phyloP scores from a whole-genome alignment of 1,284 basidiomycete species.

The Thelephora terrestris region DNA sequence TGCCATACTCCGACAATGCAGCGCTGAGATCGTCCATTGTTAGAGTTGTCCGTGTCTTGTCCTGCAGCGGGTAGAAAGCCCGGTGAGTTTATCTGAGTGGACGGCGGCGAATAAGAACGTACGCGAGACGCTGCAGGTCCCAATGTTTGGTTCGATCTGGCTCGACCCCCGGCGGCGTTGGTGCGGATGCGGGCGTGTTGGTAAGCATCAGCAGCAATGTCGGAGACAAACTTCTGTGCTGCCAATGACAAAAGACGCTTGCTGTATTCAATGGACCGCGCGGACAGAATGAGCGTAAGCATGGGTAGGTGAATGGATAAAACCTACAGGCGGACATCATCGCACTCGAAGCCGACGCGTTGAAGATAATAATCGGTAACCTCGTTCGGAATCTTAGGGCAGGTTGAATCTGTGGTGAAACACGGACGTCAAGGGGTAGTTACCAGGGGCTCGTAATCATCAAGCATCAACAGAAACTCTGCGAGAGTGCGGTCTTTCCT shows the following conservation, averaged over 20 bases:
- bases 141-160: slow-evolving; percentile 44
- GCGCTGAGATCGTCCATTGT: slow-evolving; percentile 96
- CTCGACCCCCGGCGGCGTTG: slow-evolving; percentile 61
- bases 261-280: slow-evolving; percentile 29
- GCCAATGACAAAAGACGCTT: slow-evolving; percentile 93
- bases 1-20: slow-evolving; percentile 91
- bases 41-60: slow-evolving; percentile 91
- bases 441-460: slow-evolving; percentile 94
- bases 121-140: slow-evolving; percentile 59
- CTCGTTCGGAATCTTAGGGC: slow-evolving; percentile 87
- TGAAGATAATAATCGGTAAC: slow-evolving; percentile 98
- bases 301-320: slow-evolving; percentile 3
- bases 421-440: slow-evolving; percentile 18
- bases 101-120: slow-evolving; percentile 8
- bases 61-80: slow-evolving; percentile 33
- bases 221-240: slow-evolving; percentile 96
- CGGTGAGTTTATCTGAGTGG: neutral
- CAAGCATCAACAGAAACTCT: slow-evolving; percentile 92
- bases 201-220: slow-evolving; percentile 95
- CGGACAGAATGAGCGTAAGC: slow-evolving; percentile 1
- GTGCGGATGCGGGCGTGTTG: slow-evolving; percentile 95
- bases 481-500: slow-evolving; percentile 84
- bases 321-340: slow-evolving; percentile 82
- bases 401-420: neutral
- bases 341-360: slow-evolving; percentile 91